Evolutionary conservation across 2,329 filamentous ascomycete genomes (phyloP).

Genomic region (Neofusicoccum sp.): DNA sequence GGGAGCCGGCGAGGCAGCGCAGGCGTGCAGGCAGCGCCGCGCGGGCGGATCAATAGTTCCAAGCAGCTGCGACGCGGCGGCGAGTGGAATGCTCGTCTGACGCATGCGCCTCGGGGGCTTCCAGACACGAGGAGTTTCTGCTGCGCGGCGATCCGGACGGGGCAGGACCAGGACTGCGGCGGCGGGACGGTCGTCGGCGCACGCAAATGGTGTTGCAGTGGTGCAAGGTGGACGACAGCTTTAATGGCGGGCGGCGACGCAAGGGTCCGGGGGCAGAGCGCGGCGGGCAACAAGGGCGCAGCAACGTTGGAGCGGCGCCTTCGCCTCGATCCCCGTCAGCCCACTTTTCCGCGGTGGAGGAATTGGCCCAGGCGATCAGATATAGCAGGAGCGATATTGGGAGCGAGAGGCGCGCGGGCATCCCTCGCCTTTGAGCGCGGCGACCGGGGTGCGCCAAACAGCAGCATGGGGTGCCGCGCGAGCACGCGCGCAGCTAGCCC

Average conservation of each 20-base stretch:
- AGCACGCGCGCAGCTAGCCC: constrained; percentile 11
- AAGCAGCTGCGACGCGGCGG: background rate
- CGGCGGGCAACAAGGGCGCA: constrained; percentile 14
- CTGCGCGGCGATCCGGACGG: background rate
- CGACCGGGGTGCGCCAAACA: constrained; percentile 6
- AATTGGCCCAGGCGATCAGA: constrained; percentile 17
- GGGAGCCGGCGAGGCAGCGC: background rate
- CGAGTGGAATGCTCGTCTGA: constrained; percentile 18
- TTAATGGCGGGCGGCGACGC: constrained; percentile 15
- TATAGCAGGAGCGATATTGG: constrained; percentile 16
- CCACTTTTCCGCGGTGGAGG: constrained; percentile 16
- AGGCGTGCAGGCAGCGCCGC: background rate
- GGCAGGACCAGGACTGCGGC: constrained; percentile 4
- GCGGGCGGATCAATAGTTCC: background rate
- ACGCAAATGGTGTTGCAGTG: constrained; percentile 18
- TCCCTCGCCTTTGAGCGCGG: constrained; percentile 1
- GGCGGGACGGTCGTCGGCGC: constrained; percentile 11
- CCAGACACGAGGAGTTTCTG: constrained; percentile 16
- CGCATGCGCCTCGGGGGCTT: constrained; percentile 9
- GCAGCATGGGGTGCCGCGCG: constrained; percentile 10
- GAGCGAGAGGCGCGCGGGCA: constrained; percentile 15
- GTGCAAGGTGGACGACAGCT: constrained; percentile 19
- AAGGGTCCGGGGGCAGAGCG: constrained; percentile 13
- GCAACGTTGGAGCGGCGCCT: constrained; percentile 3
- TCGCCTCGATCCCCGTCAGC: constrained; percentile 16